Conservation (phyloP, 345 rosid species). For the Aegle marmelos region DNA sequence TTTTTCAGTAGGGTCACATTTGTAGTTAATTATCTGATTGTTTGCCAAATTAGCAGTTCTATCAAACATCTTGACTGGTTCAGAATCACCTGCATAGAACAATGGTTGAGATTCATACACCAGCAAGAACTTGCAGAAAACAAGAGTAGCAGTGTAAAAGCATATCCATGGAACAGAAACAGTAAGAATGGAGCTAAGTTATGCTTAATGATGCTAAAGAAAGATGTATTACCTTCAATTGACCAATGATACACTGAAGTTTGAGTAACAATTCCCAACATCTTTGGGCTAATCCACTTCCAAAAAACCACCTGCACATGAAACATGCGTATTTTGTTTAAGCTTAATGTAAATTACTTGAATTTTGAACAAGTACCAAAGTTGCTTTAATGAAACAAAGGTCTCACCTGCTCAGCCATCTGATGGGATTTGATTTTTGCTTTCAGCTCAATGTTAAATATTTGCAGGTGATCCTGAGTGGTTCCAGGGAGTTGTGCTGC, state of each 20-base stretch:
- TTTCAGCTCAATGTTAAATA: conserved; percentile 97
- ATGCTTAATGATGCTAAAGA: conserved; percentile 16
- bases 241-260: conserved; percentile 94
- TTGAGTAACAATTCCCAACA: conserved; percentile 95
- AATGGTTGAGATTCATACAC: conserved; percentile 6
- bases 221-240: conserved; percentile 67
- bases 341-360: conserved; percentile 3
- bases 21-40: conserved; percentile 96
- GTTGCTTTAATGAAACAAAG: not conserved
- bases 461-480: conserved; percentile 95
- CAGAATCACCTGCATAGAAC: conserved; percentile 73
- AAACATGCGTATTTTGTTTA: conserved; percentile 6
- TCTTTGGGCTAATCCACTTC: conserved; percentile 94
- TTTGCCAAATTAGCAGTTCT: conserved; percentile 88
- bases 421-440: conserved; percentile 91
- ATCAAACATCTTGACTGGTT: conserved; percentile 94
- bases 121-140: not conserved
- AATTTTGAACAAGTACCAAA: not conserved
- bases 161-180: not conserved
- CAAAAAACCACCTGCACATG: conserved; percentile 79
- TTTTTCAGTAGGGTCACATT: conserved; percentile 91
- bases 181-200: not conserved
- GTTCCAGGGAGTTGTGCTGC: conserved; percentile 96
- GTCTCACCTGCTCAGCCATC: conserved; percentile 94
- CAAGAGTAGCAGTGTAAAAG: not conserved